Conservation (phyloP, 345 rosid species). For the Syzygium jambos region DNA sequence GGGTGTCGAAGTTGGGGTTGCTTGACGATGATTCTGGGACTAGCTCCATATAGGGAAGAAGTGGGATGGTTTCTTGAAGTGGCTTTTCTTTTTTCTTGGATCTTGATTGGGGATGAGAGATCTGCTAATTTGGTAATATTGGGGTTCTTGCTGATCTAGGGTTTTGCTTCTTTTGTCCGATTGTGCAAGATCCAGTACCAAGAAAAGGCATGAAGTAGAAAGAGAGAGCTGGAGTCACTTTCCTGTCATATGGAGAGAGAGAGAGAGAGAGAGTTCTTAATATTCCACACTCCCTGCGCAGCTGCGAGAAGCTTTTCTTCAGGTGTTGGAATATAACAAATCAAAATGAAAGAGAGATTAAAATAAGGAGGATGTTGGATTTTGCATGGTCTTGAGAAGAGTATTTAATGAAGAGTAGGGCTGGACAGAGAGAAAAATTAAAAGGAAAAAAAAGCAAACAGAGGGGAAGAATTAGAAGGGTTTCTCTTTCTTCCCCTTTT, state of each 20-base stretch:
- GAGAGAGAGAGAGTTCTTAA: not conserved
- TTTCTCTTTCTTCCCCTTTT: not conserved
- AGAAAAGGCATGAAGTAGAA: constrained; percentile 4
- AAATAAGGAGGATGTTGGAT: not conserved
- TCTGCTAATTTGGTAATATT: not conserved
- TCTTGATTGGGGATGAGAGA: not conserved
- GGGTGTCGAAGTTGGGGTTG: not conserved
- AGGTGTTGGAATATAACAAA: not conserved
- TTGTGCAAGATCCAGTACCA: not conserved
- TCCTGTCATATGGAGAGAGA: not conserved
- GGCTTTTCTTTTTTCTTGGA: not conserved
- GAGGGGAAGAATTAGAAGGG: not conserved
- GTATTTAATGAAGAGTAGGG: not conserved
- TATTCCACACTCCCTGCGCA: not conserved
- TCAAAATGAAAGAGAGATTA: not conserved
- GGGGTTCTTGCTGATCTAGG: not conserved
- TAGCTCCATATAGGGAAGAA: not conserved
- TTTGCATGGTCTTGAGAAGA: not conserved
- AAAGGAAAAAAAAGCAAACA: not conserved
- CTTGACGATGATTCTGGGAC: not conserved
- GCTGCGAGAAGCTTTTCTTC: not conserved
- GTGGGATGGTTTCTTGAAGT: not conserved
- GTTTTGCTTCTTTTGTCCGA: not conserved
- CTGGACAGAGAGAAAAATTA: not conserved
- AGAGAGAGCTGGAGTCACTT: not conserved